These are phyloP conservation scores for Corylus heterophylla DNA, from an alignment of 306 rosid genomes.

Conservation along the genomic window DNA sequence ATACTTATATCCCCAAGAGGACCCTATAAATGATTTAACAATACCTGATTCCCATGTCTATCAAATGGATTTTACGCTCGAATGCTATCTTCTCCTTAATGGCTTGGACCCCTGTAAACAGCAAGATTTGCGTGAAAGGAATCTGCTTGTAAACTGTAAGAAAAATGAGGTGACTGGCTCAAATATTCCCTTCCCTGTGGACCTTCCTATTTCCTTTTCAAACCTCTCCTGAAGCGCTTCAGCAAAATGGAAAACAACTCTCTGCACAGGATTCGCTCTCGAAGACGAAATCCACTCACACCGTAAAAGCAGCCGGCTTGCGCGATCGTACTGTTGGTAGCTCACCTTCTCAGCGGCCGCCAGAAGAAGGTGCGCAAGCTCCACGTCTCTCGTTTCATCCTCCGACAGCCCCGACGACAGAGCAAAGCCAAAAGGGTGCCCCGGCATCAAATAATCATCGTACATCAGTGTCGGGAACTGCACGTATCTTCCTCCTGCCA, in stretches of 20 bases:
- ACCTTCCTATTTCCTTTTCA: conserved; percentile 44
- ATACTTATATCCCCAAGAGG: too few species aligned
- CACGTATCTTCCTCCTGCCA: conserved; percentile 73
- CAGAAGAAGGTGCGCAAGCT: conserved; percentile 67
- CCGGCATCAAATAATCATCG: conserved; percentile 37
- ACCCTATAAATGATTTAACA: too few species aligned
- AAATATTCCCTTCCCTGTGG: neutral
- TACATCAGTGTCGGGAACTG: conserved; percentile 47
- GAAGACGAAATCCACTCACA: conserved; percentile 51
- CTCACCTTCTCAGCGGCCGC: conserved; percentile 73
- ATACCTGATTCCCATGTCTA: conserved; percentile 50
- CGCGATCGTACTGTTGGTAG: conserved; percentile 60
- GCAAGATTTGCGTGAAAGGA: conserved; percentile 60
- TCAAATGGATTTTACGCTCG: conserved; percentile 52
- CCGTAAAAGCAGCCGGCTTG: conserved; percentile 51
- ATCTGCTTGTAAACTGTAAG: conserved; percentile 38
- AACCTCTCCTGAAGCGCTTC: conserved; percentile 65
- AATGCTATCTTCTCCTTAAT: conserved; percentile 56
- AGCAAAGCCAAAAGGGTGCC: conserved; percentile 60
- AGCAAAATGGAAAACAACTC: conserved; percentile 51
- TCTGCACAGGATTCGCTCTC: conserved; percentile 41
- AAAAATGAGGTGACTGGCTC: neutral
- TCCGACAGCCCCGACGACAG: conserved; percentile 36
- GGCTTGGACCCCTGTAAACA: conserved; percentile 54
- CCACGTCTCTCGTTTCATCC: conserved; percentile 60